Evolutionary conservation across 2,329 filamentous ascomycete genomes (phyloP), one percentile per base, ranked within the genome.

Genomic region (Rutstroemia sp.): DNA sequence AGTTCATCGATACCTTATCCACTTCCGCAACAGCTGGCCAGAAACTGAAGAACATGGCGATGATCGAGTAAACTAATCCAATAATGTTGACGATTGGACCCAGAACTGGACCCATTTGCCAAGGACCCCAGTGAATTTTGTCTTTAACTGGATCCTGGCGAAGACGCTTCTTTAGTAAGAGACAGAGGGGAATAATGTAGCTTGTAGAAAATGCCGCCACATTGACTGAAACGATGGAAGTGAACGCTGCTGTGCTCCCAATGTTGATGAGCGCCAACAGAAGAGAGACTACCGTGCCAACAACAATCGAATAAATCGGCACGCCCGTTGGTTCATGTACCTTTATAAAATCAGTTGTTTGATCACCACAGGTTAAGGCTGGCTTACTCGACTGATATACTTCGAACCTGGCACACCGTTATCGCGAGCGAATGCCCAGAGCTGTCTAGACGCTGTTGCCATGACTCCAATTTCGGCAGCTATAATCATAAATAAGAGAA

Each of bases 361-460:
- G 19, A 16, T 14, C 16, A 47, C 19, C 9, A 44, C 25, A 19
- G 21, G 17, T 17, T 10, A 17, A 8, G 17, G 10, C 16, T n/a
- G 23, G 45, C 58, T 54, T 56, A 63, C 69, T 60, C 71, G 64
- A 2, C 69, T 63, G 19, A 77, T 70, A 61, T 69, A 74, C 1
- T 50, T 27, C 1, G 69, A 67, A 49, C 71, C 72, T 1, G 75
- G 74, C 4, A 77, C 64, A 3, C 75, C 75, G 1, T 69, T 66
- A 60, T 78, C 74, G 34, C 74, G 69, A 16, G 73, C 73, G 55
- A 76, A 76, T 5, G 74, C 71, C 63, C 70, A 76, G 8, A 70
- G 68, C 51, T 71, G 68, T 4, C 73, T 68, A 59, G 62, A 71
- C 57, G 68, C 65, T 60, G 61, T 70, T 56, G 61, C 70, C 57